Percentiles rank a stretch among this genome's conserved stretches.
phyloP scores from a whole-genome alignment of 1,284 basidiomycete species.

The Rhodofomes roseus region DNA sequence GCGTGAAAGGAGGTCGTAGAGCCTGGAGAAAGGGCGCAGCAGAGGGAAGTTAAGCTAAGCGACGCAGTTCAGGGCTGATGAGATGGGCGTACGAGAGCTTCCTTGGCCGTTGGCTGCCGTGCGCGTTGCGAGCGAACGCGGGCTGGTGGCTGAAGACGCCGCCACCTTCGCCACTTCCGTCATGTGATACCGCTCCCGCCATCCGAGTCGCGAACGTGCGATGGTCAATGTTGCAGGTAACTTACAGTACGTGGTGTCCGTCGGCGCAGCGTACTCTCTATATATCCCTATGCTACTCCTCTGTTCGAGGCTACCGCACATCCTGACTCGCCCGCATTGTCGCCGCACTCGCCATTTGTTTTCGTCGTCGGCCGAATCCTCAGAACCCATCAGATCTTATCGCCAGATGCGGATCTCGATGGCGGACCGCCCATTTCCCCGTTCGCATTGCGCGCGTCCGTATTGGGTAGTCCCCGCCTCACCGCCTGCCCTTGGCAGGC shows the following conservation, averaged over 20 bases:
- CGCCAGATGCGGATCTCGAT: background rate
- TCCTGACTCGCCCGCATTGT: background rate
- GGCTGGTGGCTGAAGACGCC: background rate
- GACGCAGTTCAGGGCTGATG: constrained; percentile 2
- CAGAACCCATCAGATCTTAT: background rate
- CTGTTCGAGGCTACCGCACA: background rate
- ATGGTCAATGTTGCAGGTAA: background rate
- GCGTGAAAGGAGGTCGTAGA: constrained; percentile 1
- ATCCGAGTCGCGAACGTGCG: background rate
- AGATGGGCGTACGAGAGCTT: constrained; percentile 1
- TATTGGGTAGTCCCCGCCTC: background rate
- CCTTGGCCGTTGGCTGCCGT: background rate
- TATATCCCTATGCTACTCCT: background rate
- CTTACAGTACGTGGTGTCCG: background rate
- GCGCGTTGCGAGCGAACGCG: background rate
- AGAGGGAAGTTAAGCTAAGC: background rate
- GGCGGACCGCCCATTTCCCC: background rate
- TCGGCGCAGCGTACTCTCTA: background rate
- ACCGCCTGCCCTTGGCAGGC: background rate
- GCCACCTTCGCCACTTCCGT: background rate
- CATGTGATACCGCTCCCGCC: background rate
- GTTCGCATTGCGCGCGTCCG: background rate
- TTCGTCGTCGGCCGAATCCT: background rate
- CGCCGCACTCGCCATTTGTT: background rate
- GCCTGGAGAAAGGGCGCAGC: background rate